Evolutionary conservation across 1,284 basidiomycete genomes (phyloP).

Genomic region (Puccinia triticina): DNA sequence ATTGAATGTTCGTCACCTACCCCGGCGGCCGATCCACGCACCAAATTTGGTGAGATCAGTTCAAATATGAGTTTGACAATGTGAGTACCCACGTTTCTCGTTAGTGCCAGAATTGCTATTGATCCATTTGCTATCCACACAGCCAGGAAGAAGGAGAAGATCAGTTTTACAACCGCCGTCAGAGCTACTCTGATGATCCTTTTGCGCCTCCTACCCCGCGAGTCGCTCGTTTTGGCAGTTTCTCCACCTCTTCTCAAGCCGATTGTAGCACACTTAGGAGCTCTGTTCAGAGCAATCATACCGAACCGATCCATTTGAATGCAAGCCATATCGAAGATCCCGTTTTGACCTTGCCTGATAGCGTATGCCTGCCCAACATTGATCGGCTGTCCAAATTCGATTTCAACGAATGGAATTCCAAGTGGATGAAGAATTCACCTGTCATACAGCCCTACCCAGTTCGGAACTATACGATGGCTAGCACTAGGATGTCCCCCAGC

Average conservation of each 20-base stretch:
- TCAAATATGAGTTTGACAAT: not conserved
- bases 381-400: conserved; percentile 8
- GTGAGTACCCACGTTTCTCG: not conserved
- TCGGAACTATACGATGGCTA: not conserved
- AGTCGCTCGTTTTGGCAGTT: not conserved
- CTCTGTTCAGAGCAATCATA: not conserved
- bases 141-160: conserved; percentile 1
- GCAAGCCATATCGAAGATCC: not conserved
- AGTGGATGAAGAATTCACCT: not conserved
- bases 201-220: conserved; percentile 30
- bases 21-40: not conserved
- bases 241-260: not conserved
- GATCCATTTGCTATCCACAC: not conserved
- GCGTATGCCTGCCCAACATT: not conserved
- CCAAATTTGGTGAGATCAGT: not conserved
- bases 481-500: not conserved
- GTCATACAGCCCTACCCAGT: not conserved
- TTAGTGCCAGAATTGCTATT: not conserved
- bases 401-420: not conserved
- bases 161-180: not conserved
- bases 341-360: not conserved
- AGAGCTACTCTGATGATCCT: conserved; percentile 21
- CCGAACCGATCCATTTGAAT: not conserved
- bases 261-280: not conserved
- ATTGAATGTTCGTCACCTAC: not conserved